These are phyloP conservation scores for Diphasiastrum complanatum DNA, from an alignment of 83 land plant genomes.

Conservation along the genomic window DNA sequence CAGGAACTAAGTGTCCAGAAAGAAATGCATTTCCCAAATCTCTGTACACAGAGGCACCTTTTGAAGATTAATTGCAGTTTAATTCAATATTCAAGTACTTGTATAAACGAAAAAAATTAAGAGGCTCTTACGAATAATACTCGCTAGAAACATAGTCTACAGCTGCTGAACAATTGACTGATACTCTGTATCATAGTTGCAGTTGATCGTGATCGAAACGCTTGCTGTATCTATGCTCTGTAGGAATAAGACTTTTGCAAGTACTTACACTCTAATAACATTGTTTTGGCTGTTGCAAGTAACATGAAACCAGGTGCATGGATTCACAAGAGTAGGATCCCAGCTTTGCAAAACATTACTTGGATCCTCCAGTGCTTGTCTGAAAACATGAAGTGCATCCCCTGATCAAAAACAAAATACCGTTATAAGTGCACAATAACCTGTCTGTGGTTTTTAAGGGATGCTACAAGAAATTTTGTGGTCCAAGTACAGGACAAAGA, in stretches of 20 bases:
- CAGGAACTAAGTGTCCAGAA: conserved; percentile 71
- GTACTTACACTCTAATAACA: conserved; percentile 87
- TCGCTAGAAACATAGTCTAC: too few species aligned
- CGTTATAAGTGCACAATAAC: too few species aligned
- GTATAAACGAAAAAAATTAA: background rate
- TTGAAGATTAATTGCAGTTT: background rate
- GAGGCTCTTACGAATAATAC: too few species aligned
- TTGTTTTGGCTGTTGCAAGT: conserved; percentile 79
- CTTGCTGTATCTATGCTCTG: too few species aligned
- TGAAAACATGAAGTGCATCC: conserved; percentile 71
- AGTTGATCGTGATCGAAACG: background rate
- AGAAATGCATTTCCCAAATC: conserved; percentile 91
- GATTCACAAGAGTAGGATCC: conserved; percentile 96
- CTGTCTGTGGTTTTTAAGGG: too few species aligned
- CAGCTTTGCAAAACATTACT: conserved; percentile 90
- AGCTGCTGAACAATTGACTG: too few species aligned
- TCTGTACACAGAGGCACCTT: conserved; percentile 33
- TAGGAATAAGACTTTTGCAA: background rate
- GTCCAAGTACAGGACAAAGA: too few species aligned
- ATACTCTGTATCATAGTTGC: background rate
- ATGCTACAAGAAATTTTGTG: too few species aligned
- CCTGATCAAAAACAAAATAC: conserved; percentile 45
- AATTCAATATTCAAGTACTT: background rate
- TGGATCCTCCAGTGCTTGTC: conserved; percentile 58
- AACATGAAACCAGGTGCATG: conserved; percentile 98